Evolutionary conservation across 495 filamentous ascomycete genomes (phyloP), one percentile per base, ranked within the genome.

Genomic region (Penicillium roqueforti): DNA sequence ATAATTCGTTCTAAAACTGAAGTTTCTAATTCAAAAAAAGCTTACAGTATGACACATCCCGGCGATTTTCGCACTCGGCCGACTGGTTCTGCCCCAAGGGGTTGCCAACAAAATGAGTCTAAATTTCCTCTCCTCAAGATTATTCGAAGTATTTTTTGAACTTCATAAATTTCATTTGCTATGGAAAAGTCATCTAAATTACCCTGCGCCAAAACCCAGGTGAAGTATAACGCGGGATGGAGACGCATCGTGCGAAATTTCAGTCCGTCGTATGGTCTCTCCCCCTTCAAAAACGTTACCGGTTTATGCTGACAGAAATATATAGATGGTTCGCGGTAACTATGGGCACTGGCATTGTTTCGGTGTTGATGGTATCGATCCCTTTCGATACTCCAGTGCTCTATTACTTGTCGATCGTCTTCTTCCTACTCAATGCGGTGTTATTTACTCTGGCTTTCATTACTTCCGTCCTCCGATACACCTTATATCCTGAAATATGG

Each of bases 271-370:
- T 76, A 62, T 43, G 72, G 34, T 41, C 19, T n/a, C n/a, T 28
- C 31, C 36, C 39, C 19, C 14, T 23, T 26, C 20, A 9, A 10
- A 29, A 29, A 42, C 14, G n/a, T n/a, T 18, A 14, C 6, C 16
- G 25, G 9, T 16, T 25, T 2, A n/a, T 2, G 26, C 55, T 57
- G 44, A 56, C 28, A 54, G 8, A 13, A 40, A 32, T 10, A 2
- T 22, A 26, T 7, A 71, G 68, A 58, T 76, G 74, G 76, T 80
- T 77, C 56, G 60, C 69, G 5, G 64, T 70, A 6, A 79, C 69
- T 7, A 80, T 80, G 77, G 72, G 77, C 14, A 80, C 77, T 0
- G 77, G 77, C 3, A 72, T 80, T 29, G 69, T 75, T 3, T 69
- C 73, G 0, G 72, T 78, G n/a, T 51, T 80, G 11, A 63, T 80